A percentile compares a stretch with the other conserved stretches of the same genome.
phyloP scores from a whole-genome alignment of 768 basidiomycete genomes.

The Auriscalpium microsporum region DNA sequence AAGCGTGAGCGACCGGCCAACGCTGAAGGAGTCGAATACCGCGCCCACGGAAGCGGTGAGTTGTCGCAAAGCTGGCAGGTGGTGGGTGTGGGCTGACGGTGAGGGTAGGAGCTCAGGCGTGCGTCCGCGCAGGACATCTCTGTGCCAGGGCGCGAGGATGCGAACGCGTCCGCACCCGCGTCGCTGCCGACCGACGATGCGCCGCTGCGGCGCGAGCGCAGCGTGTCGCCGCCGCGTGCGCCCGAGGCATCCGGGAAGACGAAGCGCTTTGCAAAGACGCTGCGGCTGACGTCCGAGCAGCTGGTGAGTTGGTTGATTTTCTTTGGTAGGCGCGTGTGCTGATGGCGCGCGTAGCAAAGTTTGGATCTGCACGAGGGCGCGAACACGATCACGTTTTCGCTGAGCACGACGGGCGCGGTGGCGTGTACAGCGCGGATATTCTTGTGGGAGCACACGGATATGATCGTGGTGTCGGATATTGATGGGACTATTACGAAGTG shows the following conservation, averaged over 20 bases:
- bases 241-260: not conserved
- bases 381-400: slow-evolving; percentile 89
- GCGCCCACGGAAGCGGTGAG: not conserved
- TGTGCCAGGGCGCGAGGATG: not conserved
- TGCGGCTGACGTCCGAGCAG: slow-evolving; percentile 91
- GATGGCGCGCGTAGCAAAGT: slow-evolving; percentile 50
- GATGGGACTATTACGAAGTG: slow-evolving; percentile 99
- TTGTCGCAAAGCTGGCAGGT: too few relatives aligned
- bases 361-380: slow-evolving; percentile 79
- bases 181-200: not conserved
- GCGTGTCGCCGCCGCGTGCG: too few relatives aligned
- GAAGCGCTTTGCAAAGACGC: slow-evolving; percentile 81
- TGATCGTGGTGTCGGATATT: slow-evolving; percentile 91
- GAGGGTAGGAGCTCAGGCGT: too few relatives aligned
- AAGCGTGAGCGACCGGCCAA: not conserved
- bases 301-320: slow-evolving; percentile 45
- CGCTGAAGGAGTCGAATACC: not conserved
- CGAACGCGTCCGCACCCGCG: not conserved
- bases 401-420: slow-evolving; percentile 71
- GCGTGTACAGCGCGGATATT: slow-evolving; percentile 92
- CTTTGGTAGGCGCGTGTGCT: too few relatives aligned
- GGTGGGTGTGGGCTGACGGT: too few relatives aligned
- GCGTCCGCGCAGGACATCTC: not conserved
- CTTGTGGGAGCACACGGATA: slow-evolving; percentile 88
- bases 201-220: not conserved